Conservation (phyloP, 2,329 filamentous ascomycete genomes). For the Herpotrichia juniperi region DNA sequence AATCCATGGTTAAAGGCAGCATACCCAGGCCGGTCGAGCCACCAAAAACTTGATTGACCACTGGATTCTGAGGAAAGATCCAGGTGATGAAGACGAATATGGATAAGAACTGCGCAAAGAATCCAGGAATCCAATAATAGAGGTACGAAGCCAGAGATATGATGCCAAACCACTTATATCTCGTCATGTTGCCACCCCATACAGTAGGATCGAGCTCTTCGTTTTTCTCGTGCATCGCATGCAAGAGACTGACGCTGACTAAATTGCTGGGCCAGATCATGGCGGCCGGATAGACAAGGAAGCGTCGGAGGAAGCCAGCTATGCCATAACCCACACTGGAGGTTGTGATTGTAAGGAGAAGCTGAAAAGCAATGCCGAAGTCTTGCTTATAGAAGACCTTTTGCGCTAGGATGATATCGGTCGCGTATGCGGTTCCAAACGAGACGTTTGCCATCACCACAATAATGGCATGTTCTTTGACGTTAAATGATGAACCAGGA, state of each 20-base stretch:
- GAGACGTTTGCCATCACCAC: conserved; percentile 69
- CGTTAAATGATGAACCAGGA: conserved; percentile 66
- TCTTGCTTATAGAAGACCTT: conserved; percentile 74
- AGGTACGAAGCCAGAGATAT: conserved; percentile 25
- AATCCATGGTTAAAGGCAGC: conserved; percentile 32
- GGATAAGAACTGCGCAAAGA: conserved; percentile 23
- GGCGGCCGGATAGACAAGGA: conserved; percentile 29
- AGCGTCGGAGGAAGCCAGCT: conserved; percentile 25
- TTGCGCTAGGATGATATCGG: conserved; percentile 75
- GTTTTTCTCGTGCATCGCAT: conserved; percentile 30
- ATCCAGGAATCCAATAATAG: conserved; percentile 36
- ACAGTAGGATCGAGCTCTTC: conserved; percentile 23
- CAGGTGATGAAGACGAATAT: conserved; percentile 34
- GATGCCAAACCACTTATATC: conserved; percentile 29
- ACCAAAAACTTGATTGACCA: conserved; percentile 36
- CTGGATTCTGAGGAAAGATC: conserved; percentile 29
- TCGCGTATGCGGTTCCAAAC: conserved; percentile 66
- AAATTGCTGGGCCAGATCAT: conserved; percentile 33
- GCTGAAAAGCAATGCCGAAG: conserved; percentile 27
- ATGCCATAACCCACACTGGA: conserved; percentile 30
- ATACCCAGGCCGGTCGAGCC: conserved; percentile 27
- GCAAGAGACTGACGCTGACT: conserved; percentile 26
- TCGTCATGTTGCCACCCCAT: conserved; percentile 30
- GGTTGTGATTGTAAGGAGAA: conserved; percentile 24
- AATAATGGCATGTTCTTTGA: conserved; percentile 67